Evolutionary conservation across 2,329 filamentous ascomycete genomes (phyloP), one percentile per base, ranked within the genome.

Genomic region (Stagonosporopsis tanaceti): DNA sequence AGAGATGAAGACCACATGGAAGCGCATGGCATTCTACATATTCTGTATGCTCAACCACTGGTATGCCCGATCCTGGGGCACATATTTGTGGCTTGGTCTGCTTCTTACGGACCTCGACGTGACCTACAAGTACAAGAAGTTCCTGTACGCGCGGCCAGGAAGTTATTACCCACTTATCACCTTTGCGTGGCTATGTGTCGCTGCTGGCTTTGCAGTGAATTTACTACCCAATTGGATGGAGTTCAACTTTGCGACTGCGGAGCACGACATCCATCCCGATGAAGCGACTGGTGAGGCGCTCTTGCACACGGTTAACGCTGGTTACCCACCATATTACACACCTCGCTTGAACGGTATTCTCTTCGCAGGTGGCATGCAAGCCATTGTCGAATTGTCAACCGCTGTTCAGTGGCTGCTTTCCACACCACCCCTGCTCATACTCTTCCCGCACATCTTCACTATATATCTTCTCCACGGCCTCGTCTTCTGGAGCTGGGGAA

Each of bases 371-470:
- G 74, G 72, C 9, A 74, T 73, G 62, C 76, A 78, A 60, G 72
- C 73, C 42, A 71, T 78, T 34, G 70, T 75, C 32, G 69, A 74
- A 30, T 60, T 79, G 27, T 76, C 69, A 35, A 52, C 72, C 24
- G 54, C 67, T 35, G 60, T 79, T 1, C 80, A 82, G 61, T 78
- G 74, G 63, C 57, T 79, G 9, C 68, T 82, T 2, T 79, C 77
- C 3, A 67, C 73, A 4, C 75, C 71, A 22, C 45, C 76, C 22
- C 70, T 82, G 27, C 73, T 78, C 6, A 68, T 75, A 41, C 65
- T 82, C 17, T 81, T 81, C 65, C 80, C 80, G 5, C 80, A 82
- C 63, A 79, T 81, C 61, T 81, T 81, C 66, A 82, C 79, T 35
- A 79, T 82, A 51, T 82, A 82, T 61, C 75, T 82, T 7, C 71